Conservation (phyloP, 306 rosid species). For the Trichosanthes cucumerina region DNA sequence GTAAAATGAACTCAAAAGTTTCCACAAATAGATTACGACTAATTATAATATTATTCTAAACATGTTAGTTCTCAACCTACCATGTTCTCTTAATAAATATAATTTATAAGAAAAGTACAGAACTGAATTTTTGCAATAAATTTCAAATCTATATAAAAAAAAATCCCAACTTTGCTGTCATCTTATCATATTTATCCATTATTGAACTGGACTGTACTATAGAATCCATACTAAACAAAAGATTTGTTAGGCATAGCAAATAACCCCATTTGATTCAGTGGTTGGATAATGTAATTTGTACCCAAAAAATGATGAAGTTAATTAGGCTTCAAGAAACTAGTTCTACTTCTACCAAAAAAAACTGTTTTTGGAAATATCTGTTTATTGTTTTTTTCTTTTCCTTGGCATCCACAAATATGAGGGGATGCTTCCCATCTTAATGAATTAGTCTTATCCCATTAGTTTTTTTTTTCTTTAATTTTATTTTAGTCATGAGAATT, state of each 20-base stretch:
- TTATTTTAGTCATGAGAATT: too few species aligned
- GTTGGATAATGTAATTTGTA: not conserved
- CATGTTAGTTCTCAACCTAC: not conserved
- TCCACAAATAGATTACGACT: not conserved
- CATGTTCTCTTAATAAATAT: not conserved
- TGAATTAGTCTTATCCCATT: too few species aligned
- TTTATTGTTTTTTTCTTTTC: not conserved
- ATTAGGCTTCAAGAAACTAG: not conserved
- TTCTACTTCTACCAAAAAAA: not conserved
- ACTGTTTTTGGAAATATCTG: not conserved
- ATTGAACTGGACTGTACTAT: not conserved
- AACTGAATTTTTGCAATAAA: not conserved
- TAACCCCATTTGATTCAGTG: not conserved
- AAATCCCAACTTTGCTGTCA: constrained; percentile 6
- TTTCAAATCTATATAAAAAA: not conserved
- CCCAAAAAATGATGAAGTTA: not conserved
- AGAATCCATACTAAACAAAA: constrained; percentile 3
- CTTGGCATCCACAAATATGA: too few species aligned
- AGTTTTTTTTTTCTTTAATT: not conserved
- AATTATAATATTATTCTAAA: not conserved
- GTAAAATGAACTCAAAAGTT: not conserved
- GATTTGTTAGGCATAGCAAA: constrained; percentile 2
- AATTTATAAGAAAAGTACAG: not conserved
- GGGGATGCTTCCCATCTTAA: too few species aligned
- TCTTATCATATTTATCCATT: not conserved